Conservation (phyloP, 2,329 filamentous ascomycete genomes). For the Fusarium armeniacum region DNA sequence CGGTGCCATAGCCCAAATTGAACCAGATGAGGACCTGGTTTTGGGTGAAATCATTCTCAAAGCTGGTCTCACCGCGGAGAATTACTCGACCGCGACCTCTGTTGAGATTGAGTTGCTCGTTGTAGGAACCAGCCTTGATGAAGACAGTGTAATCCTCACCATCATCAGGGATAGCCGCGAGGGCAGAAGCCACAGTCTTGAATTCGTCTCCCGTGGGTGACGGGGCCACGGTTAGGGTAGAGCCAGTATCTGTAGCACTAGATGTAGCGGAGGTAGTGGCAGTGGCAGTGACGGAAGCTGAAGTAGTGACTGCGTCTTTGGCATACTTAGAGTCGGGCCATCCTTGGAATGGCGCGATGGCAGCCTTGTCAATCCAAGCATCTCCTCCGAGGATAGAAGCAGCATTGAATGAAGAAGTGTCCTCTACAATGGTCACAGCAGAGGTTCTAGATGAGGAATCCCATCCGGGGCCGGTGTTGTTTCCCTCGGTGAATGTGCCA, state of each 20-base stretch:
- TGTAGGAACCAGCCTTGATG: constrained; percentile 45
- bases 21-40: constrained; percentile 44
- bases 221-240: constrained; percentile 51
- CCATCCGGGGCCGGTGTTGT: constrained; percentile 53
- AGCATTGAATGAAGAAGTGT: constrained; percentile 66
- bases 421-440: constrained; percentile 47
- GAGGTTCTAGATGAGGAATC: constrained; percentile 45
- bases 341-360: constrained; percentile 49
- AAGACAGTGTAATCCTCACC: constrained; percentile 45
- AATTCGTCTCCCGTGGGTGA: constrained; percentile 57
- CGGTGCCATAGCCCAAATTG: constrained; percentile 51
- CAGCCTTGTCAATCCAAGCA: constrained; percentile 51
- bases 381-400: constrained; percentile 54
- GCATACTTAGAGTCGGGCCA: constrained; percentile 51
- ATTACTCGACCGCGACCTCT: constrained; percentile 35
- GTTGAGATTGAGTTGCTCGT: constrained; percentile 42
- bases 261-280: constrained; percentile 29
- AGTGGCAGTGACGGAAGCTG: constrained; percentile 7
- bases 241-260: constrained; percentile 3
- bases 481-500: constrained; percentile 51
- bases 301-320: constrained; percentile 12
- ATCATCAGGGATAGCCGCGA: constrained; percentile 56
- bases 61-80: constrained; percentile 42
- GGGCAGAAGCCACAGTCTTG: constrained; percentile 58
- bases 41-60: constrained; percentile 43